These are phyloP conservation scores for Phaeolepiota aurea DNA, from an alignment of 768 basidiomycete genomes.

Conservation along the genomic window DNA sequence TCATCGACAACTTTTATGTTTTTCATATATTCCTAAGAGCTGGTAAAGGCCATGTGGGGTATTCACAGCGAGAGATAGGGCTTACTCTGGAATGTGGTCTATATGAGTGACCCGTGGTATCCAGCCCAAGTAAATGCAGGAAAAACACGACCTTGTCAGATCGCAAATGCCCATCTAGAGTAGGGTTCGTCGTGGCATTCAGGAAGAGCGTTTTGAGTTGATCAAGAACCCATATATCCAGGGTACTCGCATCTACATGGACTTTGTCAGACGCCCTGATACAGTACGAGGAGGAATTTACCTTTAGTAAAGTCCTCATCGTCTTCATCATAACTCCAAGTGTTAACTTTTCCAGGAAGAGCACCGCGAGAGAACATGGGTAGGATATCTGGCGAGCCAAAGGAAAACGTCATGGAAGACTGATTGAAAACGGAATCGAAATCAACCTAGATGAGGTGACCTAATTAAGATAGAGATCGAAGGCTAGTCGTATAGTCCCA, in stretches of 20 bases:
- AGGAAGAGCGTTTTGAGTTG: conserved; percentile 52
- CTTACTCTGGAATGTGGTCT: conserved; percentile 68
- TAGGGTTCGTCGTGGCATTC: conserved; percentile 50
- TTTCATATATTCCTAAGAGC: conserved; percentile 68
- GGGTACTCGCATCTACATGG: conserved; percentile 59
- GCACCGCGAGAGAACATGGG: conserved; percentile 84
- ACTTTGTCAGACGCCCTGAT: neutral
- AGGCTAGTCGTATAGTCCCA: neutral
- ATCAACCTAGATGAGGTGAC: conserved; percentile 36
- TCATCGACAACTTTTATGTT: conserved; percentile 75
- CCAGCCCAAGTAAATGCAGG: conserved; percentile 75
- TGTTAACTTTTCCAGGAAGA: conserved; percentile 55
- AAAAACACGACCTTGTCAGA: conserved; percentile 67
- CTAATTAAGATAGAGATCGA: neutral
- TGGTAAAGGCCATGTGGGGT: neutral
- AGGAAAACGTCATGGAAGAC: conserved; percentile 69
- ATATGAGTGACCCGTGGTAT: conserved; percentile 84
- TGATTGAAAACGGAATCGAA: conserved; percentile 89
- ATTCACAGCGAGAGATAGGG: too few relatives aligned
- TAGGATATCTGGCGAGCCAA: conserved; percentile 83
- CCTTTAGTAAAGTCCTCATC: conserved; percentile 87
- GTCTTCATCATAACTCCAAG: conserved; percentile 70
- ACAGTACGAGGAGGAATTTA: conserved; percentile 8
- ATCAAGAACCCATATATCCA: conserved; percentile 77
- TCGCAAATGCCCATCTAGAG: conserved; percentile 42